These are phyloP conservation scores for Cladosporium sp. DNA, from an alignment of 2,329 filamentous ascomycete genomes.

Conservation along the genomic window DNA sequence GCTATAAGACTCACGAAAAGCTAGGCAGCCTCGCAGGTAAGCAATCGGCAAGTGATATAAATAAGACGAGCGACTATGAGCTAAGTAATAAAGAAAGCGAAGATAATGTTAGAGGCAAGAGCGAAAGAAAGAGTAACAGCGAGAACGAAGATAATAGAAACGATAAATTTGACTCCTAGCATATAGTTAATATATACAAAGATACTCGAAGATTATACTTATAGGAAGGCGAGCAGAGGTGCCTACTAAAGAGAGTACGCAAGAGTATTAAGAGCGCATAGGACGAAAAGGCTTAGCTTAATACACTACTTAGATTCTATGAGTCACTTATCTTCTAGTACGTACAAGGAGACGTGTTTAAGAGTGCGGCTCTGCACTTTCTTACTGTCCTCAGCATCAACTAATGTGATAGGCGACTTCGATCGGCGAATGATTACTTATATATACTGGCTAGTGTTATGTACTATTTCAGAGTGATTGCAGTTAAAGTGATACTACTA, in stretches of 20 bases:
- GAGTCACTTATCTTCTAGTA: neutral
- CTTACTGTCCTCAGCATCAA: slow-evolving; percentile 16
- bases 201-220: neutral
- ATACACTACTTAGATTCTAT: neutral
- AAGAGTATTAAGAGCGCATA: neutral
- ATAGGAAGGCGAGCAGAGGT: neutral
- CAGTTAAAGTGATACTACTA: slow-evolving; percentile 19
- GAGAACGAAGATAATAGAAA: too few species aligned
- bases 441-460: slow-evolving; percentile 21
- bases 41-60: too few species aligned
- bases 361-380: slow-evolving; percentile 17
- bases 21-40: too few species aligned
- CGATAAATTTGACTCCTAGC: too few species aligned
- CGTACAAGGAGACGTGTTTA: slow-evolving; percentile 13
- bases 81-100: too few species aligned
- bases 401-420: slow-evolving; percentile 13
- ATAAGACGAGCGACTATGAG: too few species aligned
- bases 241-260: neutral
- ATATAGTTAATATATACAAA: neutral
- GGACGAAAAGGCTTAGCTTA: neutral
- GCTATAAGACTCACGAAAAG: too few species aligned
- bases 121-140: too few species aligned
- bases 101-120: too few species aligned
- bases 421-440: slow-evolving; percentile 17
- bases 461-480: slow-evolving; percentile 20